phyloP scores from a whole-genome alignment of 805 yeast species.

The Maudiozyma serrabonitensis region DNA sequence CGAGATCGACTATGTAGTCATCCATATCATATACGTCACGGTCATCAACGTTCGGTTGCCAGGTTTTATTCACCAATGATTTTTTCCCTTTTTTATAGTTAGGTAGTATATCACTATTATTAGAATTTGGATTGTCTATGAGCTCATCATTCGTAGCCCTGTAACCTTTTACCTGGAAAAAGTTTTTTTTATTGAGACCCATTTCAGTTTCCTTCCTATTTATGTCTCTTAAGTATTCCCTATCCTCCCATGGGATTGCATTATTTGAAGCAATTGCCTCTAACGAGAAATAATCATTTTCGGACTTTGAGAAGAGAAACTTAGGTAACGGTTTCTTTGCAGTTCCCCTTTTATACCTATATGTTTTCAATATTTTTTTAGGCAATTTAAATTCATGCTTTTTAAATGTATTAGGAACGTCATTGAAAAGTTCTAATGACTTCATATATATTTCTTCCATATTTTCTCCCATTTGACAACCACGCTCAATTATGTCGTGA shows the following conservation, averaged over 20 bases:
- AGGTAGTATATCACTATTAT: background rate
- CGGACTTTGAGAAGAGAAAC: background rate
- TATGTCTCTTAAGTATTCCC: constrained; percentile 5
- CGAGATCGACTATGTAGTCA: constrained; percentile 12
- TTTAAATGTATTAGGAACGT: constrained; percentile 20
- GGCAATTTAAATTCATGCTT: constrained; percentile 19
- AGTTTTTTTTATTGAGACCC: constrained; percentile 13
- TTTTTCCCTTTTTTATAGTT: background rate
- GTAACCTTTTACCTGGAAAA: constrained; percentile 13
- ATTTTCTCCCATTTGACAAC: constrained; percentile 26
- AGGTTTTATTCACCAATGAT: background rate
- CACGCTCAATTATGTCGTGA: constrained; percentile 22
- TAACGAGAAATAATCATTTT: constrained; percentile 11
- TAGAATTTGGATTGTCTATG: background rate
- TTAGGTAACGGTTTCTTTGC: background rate
- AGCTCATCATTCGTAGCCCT: constrained; percentile 1
- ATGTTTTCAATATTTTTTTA: constrained; percentile 16
- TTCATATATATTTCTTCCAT: constrained; percentile 26
- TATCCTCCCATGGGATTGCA: constrained; percentile 12
- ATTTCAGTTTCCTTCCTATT: constrained; percentile 7
- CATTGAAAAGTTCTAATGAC: constrained; percentile 24
- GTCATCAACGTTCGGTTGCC: background rate
- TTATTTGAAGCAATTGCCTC: constrained; percentile 14
- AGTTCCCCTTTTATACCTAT: constrained; percentile 6
- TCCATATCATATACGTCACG: constrained; percentile 6